Percentiles rank a stretch among this genome's conserved stretches.
Evolutionary conservation across 2,329 filamentous ascomycete genomes (phyloP).

Genomic region (Aschersonia sp.): DNA sequence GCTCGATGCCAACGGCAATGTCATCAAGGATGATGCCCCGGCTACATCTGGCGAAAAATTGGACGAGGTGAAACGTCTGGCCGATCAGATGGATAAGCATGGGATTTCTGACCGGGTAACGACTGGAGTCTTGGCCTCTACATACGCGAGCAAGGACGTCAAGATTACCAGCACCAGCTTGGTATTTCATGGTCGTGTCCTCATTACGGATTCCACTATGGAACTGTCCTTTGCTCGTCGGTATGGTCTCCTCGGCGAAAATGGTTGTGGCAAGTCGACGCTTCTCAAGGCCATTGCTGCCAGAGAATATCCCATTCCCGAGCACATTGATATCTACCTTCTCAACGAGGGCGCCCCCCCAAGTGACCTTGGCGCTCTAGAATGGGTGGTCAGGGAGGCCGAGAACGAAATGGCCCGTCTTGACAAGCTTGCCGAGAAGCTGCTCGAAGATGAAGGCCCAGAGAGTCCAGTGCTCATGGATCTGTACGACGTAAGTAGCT

Average conservation of each 20-base stretch:
- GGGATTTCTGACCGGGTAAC: conserved; percentile 96
- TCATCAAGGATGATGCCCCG: conserved; percentile 42
- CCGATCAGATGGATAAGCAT: conserved; percentile 88
- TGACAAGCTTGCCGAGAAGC: conserved; percentile 75
- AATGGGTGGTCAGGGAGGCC: conserved; percentile 94
- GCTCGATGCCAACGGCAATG: conserved; percentile 48
- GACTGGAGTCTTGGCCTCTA: conserved; percentile 85
- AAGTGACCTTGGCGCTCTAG: conserved; percentile 75
- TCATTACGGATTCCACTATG: conserved; percentile 85
- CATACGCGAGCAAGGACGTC: conserved; percentile 75
- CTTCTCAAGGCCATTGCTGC: conserved; percentile 85
- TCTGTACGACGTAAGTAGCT: conserved; percentile 69
- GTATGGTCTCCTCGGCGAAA: conserved; percentile 93
- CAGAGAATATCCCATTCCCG: conserved; percentile 89
- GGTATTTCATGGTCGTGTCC: conserved; percentile 94
- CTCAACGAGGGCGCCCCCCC: conserved; percentile 93
- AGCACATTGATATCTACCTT: conserved; percentile 95
- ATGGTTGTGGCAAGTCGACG: conserved; percentile 99
- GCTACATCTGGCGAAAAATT: conserved; percentile 59
- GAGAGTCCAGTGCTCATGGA: conserved; percentile 85
- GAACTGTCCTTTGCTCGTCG: conserved; percentile 86
- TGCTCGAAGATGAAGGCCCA: conserved; percentile 83
- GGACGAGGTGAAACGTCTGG: conserved; percentile 73
- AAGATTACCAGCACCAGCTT: conserved; percentile 90
- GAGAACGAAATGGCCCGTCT: conserved; percentile 84